Evolutionary conservation across 2,329 filamentous ascomycete species (phyloP).

Genomic region (Hypoxylon sp.): DNA sequence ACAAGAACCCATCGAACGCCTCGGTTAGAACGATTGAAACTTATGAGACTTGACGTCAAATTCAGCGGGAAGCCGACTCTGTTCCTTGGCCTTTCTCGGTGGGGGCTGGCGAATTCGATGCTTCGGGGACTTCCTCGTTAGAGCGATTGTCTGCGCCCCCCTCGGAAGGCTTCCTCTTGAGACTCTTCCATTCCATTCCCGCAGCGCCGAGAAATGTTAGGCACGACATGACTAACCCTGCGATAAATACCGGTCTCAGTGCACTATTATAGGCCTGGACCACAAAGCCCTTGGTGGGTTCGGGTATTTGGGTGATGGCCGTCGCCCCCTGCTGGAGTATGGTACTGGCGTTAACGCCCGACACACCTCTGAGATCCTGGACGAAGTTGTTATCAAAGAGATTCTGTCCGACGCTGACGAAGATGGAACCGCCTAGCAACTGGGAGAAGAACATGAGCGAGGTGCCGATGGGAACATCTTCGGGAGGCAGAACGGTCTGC

Average conservation of each 20-base stretch:
- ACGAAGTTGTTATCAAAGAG: constrained; percentile 54
- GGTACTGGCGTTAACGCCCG: constrained; percentile 39
- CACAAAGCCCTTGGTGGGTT: constrained; percentile 35
- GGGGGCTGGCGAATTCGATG: no score
- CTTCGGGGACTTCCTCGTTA: no score
- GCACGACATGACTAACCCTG: constrained; percentile 62
- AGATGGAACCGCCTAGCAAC: constrained; percentile 55
- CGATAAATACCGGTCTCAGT: constrained; percentile 65
- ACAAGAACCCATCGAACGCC: no score
- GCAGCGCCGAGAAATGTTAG: constrained; percentile 62
- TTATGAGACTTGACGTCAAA: no score
- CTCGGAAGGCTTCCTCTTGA: constrained; percentile 52
- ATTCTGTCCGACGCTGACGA: constrained; percentile 55
- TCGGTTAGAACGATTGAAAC: no score
- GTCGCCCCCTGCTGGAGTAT: constrained; percentile 46
- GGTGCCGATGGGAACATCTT: constrained; percentile 53
- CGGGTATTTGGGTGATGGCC: constrained; percentile 23
- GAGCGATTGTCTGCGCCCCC: no score
- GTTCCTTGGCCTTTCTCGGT: no score
- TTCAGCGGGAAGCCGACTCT: no score
- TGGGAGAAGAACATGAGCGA: constrained; percentile 56
- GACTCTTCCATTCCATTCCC: constrained; percentile 66
- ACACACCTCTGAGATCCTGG: constrained; percentile 44
- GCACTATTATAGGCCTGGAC: constrained; percentile 66
- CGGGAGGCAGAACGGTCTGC: constrained; percentile 53